Percentiles rank a stretch among this genome's conserved stretches.
Evolutionary conservation across 1,139 yeast genomes (phyloP).

Genomic region (Yamadazyma sp.): DNA sequence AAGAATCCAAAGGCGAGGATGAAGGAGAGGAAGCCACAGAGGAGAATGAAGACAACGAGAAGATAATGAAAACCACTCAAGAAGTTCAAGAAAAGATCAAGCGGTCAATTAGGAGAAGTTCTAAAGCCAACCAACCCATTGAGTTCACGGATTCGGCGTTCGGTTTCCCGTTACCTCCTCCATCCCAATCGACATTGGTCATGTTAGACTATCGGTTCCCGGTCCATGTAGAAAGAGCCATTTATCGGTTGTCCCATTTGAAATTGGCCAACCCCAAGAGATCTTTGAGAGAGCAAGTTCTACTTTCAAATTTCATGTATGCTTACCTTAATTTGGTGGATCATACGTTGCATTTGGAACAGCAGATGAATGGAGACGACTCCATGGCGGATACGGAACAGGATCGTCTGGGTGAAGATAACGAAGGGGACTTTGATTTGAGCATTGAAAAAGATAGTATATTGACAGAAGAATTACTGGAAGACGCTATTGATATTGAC

Average conservation of each 20-base stretch:
- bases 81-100: slow-evolving; percentile 50
- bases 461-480: background rate
- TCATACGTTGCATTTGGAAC: slow-evolving; percentile 78
- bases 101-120: slow-evolving; percentile 43
- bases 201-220: slow-evolving; percentile 89
- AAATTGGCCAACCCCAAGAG: slow-evolving; percentile 93
- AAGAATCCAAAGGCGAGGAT: slow-evolving; percentile 5
- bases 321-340: slow-evolving; percentile 93
- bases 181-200: slow-evolving; percentile 69
- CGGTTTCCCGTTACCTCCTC: slow-evolving; percentile 83
- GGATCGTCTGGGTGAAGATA: slow-evolving; percentile 1
- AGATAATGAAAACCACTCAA: slow-evolving; percentile 34
- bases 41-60: slow-evolving; percentile 14
- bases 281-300: slow-evolving; percentile 86
- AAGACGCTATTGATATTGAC: slow-evolving; percentile 1
- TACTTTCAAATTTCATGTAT: slow-evolving; percentile 94
- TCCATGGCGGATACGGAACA: slow-evolving; percentile 11
- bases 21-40: slow-evolving; percentile 7
- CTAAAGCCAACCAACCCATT: slow-evolving; percentile 65
- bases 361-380: slow-evolving; percentile 30
- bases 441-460: slow-evolving; percentile 1
- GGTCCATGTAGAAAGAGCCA: slow-evolving; percentile 92
- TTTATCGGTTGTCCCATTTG: slow-evolving; percentile 86
- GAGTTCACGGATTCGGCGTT: slow-evolving; percentile 80
- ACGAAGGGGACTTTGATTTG: background rate